These are phyloP conservation scores for Claviceps sp. DNA, from an alignment of 2,329 filamentous ascomycete genomes.

Conservation along the genomic window DNA sequence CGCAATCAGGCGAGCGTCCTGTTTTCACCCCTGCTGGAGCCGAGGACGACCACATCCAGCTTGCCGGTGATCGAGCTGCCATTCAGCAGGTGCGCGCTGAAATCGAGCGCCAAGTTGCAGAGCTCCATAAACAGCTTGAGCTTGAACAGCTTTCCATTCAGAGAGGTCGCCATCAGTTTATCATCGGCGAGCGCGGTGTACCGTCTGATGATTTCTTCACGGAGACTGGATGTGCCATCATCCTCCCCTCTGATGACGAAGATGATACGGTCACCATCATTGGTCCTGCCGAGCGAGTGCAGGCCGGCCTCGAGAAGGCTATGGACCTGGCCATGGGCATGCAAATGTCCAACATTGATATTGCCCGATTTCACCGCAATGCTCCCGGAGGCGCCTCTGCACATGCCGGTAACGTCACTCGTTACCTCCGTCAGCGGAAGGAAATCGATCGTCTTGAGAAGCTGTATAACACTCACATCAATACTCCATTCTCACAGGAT, in stretches of 20 bases:
- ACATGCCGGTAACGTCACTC: slow-evolving; percentile 76
- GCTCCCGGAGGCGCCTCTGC: slow-evolving; percentile 57
- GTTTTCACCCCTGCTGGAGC: slow-evolving; percentile 57
- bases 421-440: slow-evolving; percentile 71
- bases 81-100: slow-evolving; percentile 68
- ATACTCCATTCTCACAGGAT: slow-evolving; percentile 57
- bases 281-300: slow-evolving; percentile 61
- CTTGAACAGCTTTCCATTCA: slow-evolving; percentile 72
- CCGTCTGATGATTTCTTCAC: slow-evolving; percentile 76
- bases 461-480: slow-evolving; percentile 73
- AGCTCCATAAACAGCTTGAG: slow-evolving; percentile 63
- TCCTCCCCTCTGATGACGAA: slow-evolving; percentile 65
- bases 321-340: slow-evolving; percentile 82
- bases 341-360: slow-evolving; percentile 71
- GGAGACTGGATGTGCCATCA: slow-evolving; percentile 79
- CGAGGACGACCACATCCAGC: slow-evolving; percentile 62
- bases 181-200: slow-evolving; percentile 71
- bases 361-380: slow-evolving; percentile 64
- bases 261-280: slow-evolving; percentile 77
- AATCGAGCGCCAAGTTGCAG: slow-evolving; percentile 64
- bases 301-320: slow-evolving; percentile 64
- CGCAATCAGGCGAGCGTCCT: slow-evolving; percentile 49
- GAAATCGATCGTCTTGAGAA: slow-evolving; percentile 75
- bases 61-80: slow-evolving; percentile 73
- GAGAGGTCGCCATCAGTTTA: slow-evolving; percentile 84